Conservation (phyloP, 345 rosid species). For the Reutealis trisperma region DNA sequence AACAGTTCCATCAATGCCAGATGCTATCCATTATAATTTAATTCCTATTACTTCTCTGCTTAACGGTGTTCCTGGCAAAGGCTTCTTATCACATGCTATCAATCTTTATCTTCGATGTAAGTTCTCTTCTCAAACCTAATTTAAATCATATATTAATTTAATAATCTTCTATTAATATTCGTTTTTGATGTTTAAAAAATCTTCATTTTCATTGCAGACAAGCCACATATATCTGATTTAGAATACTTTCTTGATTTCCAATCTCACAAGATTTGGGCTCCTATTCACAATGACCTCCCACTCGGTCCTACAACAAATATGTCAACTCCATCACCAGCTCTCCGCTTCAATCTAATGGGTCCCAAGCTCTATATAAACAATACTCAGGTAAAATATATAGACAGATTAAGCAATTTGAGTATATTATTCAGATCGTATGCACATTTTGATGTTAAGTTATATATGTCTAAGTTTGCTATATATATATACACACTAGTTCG, state of each 20-base stretch:
- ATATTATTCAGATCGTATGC: too few species aligned
- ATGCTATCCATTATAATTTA: conserved; percentile 70
- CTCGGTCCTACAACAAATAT: conserved; percentile 71
- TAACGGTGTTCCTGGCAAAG: conserved; percentile 70
- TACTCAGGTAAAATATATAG: conserved; percentile 45
- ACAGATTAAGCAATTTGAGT: background rate
- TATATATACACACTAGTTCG: too few species aligned
- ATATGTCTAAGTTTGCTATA: too few species aligned
- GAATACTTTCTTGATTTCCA: conserved; percentile 78
- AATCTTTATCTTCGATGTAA: conserved; percentile 91
- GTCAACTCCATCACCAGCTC: conserved; percentile 57
- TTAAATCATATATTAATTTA: too few species aligned
- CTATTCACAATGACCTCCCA: conserved; percentile 86
- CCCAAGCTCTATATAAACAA: conserved; percentile 88
- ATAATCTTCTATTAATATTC: too few species aligned
- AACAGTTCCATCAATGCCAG: conserved; percentile 73
- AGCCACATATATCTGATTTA: conserved; percentile 75
- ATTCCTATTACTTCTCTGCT: conserved; percentile 92
- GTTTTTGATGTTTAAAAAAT: background rate
- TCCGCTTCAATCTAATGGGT: conserved; percentile 68
- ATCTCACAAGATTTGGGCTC: conserved; percentile 82
- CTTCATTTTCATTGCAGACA: conserved; percentile 49
- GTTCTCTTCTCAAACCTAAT: background rate
- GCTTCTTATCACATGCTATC: conserved; percentile 91
- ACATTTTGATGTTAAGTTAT: too few species aligned